Evolutionary conservation across 768 basidiomycete species (phyloP).

Genomic region (Rossbeevera mucosa): DNA sequence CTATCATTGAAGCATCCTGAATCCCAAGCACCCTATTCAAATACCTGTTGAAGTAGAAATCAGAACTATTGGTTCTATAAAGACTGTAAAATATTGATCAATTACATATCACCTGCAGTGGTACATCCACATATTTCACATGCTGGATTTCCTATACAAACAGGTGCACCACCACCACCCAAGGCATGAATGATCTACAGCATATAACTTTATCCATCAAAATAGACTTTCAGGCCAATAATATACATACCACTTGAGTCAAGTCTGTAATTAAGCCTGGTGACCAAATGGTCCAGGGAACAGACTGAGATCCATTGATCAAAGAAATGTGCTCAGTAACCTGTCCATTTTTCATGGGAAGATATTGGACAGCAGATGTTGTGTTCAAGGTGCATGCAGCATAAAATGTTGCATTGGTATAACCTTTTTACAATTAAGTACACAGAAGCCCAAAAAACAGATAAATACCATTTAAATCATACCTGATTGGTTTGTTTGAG

Average conservation of each 20-base stretch:
- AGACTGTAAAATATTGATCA: neutral
- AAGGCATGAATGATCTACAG: too few relatives aligned
- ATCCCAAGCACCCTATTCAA: neutral
- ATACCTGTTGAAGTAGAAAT: neutral
- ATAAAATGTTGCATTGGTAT: neutral
- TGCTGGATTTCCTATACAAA: too few relatives aligned
- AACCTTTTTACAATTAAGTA: neutral
- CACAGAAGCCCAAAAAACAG: too few relatives aligned
- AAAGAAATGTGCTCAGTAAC: neutral
- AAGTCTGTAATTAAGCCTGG: neutral
- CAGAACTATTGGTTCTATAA: neutral
- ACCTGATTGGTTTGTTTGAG: too few relatives aligned
- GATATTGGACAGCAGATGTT: neutral
- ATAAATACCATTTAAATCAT: too few relatives aligned
- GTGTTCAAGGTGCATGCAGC: conserved; percentile 7
- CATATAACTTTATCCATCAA: too few relatives aligned
- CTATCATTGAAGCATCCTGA: neutral
- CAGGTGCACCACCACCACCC: too few relatives aligned
- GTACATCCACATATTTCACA: neutral
- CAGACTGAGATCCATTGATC: neutral
- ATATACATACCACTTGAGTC: neutral
- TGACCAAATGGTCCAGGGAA: conserved; percentile 6
- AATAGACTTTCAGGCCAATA: too few relatives aligned
- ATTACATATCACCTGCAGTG: neutral
- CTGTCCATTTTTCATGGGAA: conserved; percentile 2